Conservation (phyloP, 495 filamentous ascomycete species). For the Corynascus novoguineensis region DNA sequence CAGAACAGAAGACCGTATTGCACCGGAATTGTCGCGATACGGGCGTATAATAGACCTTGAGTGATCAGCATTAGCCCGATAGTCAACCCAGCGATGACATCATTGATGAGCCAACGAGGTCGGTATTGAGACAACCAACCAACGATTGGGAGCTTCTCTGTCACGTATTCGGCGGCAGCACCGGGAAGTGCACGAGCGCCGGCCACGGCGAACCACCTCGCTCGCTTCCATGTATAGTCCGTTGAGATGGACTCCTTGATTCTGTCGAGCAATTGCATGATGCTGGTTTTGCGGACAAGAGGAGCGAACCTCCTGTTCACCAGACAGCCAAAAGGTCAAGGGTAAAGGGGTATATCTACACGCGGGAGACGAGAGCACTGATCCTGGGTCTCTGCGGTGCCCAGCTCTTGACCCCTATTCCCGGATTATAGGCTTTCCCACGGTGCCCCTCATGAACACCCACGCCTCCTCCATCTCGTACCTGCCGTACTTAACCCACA, state of each 20-base stretch:
- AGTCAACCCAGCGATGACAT: slow-evolving; percentile 47
- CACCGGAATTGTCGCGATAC: slow-evolving; percentile 48
- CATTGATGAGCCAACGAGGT: slow-evolving; percentile 44
- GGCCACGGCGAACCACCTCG: slow-evolving; percentile 25
- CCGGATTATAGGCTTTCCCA: no score
- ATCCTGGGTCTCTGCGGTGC: no score
- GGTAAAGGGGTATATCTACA: no score
- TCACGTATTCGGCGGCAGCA: slow-evolving; percentile 39
- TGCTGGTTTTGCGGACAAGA: no score
- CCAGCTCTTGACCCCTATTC: no score
- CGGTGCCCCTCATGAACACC: no score
- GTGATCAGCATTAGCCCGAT: slow-evolving; percentile 49
- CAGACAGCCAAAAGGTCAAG: no score
- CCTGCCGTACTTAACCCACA: no score
- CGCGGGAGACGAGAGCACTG: no score
- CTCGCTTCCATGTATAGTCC: slow-evolving; percentile 36
- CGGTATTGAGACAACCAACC: slow-evolving; percentile 48
- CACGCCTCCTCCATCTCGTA: no score
- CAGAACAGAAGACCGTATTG: slow-evolving; percentile 49
- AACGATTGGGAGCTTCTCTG: slow-evolving; percentile 50
- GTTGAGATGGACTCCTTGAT: slow-evolving; percentile 29
- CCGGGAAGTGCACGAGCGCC: slow-evolving; percentile 33
- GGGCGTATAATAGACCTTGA: slow-evolving; percentile 47
- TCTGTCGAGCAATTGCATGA: slow-evolving; percentile 14
- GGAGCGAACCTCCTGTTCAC: no score